Evolutionary conservation across 2,329 filamentous ascomycete species (phyloP).

Genomic region (Talaromyces pinophilus): DNA sequence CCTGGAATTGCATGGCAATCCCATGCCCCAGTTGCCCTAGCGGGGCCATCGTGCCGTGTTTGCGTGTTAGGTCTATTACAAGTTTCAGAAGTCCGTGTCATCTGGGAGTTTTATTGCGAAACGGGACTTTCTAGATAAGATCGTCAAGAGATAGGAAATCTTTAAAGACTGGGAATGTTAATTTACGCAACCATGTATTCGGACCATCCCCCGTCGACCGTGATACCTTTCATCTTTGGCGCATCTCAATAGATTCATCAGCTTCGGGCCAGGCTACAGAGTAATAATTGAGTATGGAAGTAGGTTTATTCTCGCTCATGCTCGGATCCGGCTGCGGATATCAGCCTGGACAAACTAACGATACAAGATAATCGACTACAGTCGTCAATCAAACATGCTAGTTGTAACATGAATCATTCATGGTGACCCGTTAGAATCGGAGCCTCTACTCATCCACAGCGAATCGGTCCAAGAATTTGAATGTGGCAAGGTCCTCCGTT

Average conservation of each 20-base stretch:
- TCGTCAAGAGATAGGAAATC: too few relatives aligned
- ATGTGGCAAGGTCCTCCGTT: conserved; percentile 62
- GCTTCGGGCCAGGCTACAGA: background rate
- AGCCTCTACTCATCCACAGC: conserved; percentile 52
- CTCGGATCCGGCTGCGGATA: background rate
- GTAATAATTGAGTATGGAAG: background rate
- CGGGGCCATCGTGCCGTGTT: background rate
- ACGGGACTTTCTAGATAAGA: too few relatives aligned
- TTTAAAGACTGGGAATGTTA: too few relatives aligned
- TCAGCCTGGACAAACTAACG: background rate
- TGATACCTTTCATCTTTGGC: too few relatives aligned
- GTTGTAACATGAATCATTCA: too few relatives aligned
- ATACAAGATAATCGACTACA: background rate
- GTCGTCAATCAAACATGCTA: background rate
- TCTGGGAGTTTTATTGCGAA: too few relatives aligned
- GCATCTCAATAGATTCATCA: too few relatives aligned
- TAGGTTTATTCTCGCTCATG: background rate
- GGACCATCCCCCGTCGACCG: too few relatives aligned
- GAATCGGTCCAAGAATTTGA: conserved; percentile 68
- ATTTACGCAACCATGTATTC: too few relatives aligned
- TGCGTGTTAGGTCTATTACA: background rate
- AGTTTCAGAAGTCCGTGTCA: background rate
- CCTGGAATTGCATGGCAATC: background rate
- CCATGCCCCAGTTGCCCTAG: background rate
- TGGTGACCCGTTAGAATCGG: background rate